Evolutionary conservation across 2,329 filamentous ascomycete genomes (phyloP), one percentile per base, ranked within the genome.

Genomic region (Daldinia sp.): DNA sequence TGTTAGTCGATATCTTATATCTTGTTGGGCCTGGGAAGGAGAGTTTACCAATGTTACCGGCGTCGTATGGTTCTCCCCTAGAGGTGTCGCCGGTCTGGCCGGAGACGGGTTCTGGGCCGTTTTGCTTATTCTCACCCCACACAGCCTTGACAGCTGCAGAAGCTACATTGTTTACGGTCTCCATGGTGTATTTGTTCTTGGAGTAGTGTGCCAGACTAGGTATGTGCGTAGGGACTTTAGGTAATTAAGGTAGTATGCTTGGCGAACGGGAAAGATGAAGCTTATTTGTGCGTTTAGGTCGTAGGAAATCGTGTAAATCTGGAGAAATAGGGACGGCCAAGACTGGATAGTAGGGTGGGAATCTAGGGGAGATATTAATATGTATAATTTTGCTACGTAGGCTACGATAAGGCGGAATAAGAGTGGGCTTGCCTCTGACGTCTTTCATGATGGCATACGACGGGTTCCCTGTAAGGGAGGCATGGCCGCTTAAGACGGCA

Each of bases 51-150:
- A 85, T 78, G 75, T 95, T 95, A 49, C 92, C 92, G 60, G 87
- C 87, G 73, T 95, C 92, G 71, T 88, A 96, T 0, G 92, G 92
- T 75, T 94, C 89, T 10, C 85, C 86, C 41, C 82, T 82, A 21
- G 83, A 83, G 3, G 90, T 90, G 73, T 89, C 80, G 35, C 92
- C 92, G 59, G 83, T 80, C 52, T 86, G 80, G 19, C 92, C 92
- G 17, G 90, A 90, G 43, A 93, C 76, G 15, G 92, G 92, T 78
- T 96, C 92, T 76, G 80, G 52, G 74, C 77, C 37, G 78, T 53
- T 66, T 55, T 69, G 68, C 32, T 70, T 71, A 59, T 62, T 71
- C 27, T 80, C 78, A 10, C 81, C 82, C 81, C 81, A 85, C 37
- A 86, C 74, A 27, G 77, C 80, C 66, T 81, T 80, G 21, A 80